Base-by-base conservation (phyloP, 129 eudicot species). In the Pseudognaphalium luteoalbum region DNA sequence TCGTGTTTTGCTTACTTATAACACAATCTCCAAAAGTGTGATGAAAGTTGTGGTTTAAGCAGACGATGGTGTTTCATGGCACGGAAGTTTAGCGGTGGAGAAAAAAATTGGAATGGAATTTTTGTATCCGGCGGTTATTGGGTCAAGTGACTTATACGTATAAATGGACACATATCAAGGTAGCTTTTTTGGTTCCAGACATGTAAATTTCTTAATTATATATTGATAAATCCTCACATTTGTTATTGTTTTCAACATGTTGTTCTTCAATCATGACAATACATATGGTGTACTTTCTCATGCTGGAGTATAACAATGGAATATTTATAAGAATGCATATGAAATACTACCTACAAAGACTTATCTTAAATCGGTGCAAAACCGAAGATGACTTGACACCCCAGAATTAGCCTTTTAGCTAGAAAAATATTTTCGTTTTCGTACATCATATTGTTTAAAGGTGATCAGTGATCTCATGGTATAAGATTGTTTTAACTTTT, bases 121-220 rank as follows among this genome's bases (percentile, higher is more conserved):
- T 76, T 89, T 96, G 61, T 89, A 92, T 86, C 96, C 93, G 2
- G 89, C 93, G 32, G 89, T 92, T 58, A 92, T 92, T 37, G 85
- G 89, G 73, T 86, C 88, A 66, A 82, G 86, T 62, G 89, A 87
- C 74, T 89, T 86, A 64, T 66, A 79, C 30, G 87, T 92, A 92
- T 66, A 90, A 90, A 66, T 81, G 96, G 68, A 81, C 92, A 35
- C 96, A 88, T 35, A 86, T 92, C 41, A 90, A 92, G 98, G 98
- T 92, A 41, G 5, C 6, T 34, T 34, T 34, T 28, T 30, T 30
- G 33, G 33, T 30, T 30, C 33, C 33, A 30, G 33, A 1, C 3
- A 1, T 30, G 33, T 30, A 30, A 30, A 3, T 30, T 30, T 30
- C 33, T 30, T 30, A 30, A 30, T 30, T 30, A n/a, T n/a, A n/a